phyloP scores from a whole-genome alignment of 192 early-diverging fungal species.

The Backusella sp. region DNA sequence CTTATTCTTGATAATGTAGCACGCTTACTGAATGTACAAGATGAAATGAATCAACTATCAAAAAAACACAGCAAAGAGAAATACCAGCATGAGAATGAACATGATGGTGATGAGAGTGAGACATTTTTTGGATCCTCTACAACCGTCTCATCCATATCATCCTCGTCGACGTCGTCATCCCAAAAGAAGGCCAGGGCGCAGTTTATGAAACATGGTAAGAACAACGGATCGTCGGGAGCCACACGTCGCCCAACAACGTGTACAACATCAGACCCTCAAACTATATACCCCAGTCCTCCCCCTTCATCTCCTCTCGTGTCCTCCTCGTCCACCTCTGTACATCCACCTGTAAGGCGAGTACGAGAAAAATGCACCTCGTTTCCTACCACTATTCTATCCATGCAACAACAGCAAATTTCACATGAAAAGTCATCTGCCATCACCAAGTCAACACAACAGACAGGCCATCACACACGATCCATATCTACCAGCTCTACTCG shows the following conservation, averaged over 20 bases:
- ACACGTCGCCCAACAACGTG: background rate
- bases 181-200: background rate
- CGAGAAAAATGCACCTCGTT: background rate
- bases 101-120: background rate
- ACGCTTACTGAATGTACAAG: constrained; percentile 3
- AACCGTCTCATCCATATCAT: background rate
- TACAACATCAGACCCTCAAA: background rate
- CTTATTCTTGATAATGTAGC: constrained; percentile 1
- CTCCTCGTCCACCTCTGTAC: background rate
- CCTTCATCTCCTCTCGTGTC: background rate
- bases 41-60: background rate
- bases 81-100: background rate
- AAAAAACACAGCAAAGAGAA: background rate
- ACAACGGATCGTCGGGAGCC: background rate
- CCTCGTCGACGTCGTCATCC: background rate
- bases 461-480: background rate
- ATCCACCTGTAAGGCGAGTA: background rate
- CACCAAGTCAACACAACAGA: background rate
- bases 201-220: background rate
- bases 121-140: background rate
- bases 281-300: background rate
- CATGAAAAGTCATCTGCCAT: background rate
- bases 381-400: background rate
- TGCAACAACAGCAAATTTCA: background rate
- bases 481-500: background rate